Percentiles rank a stretch among this genome's conserved stretches.
These are phyloP conservation scores for Casuarina equisetifolia DNA, from an alignment of 306 rosid genomes.

Conservation along the genomic window DNA sequence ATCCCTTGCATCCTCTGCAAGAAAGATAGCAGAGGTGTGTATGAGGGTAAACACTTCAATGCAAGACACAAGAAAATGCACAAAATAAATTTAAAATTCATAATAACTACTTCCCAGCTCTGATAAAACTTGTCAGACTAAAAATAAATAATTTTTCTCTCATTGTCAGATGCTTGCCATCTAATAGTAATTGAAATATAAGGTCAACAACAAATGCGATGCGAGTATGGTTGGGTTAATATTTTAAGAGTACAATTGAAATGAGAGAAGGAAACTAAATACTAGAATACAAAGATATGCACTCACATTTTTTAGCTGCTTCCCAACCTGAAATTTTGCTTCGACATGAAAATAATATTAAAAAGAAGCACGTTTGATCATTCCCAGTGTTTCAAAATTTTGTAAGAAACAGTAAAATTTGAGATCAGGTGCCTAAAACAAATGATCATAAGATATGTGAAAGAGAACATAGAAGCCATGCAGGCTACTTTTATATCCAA, in stretches of 20 bases:
- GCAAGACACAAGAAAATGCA: background rate
- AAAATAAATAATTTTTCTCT: background rate
- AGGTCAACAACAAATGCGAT: background rate
- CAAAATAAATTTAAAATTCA: background rate
- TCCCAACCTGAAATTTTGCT: no score
- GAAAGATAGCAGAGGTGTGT: slow-evolving; percentile 26
- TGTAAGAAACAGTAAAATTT: background rate
- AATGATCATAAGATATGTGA: background rate
- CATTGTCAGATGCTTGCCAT: background rate
- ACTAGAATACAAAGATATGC: background rate
- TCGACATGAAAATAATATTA: no score
- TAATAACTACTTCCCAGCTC: background rate
- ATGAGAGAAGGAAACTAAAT: background rate
- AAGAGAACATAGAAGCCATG: background rate
- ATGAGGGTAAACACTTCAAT: slow-evolving; percentile 10
- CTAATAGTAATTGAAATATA: background rate
- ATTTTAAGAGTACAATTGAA: background rate
- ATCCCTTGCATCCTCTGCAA: slow-evolving; percentile 53
- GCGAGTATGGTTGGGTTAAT: background rate
- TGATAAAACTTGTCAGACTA: background rate
- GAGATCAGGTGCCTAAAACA: background rate
- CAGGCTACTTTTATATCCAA: background rate
- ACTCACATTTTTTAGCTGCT: no score
- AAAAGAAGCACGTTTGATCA: background rate
- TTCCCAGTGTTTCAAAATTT: background rate